Percentiles rank a stretch among this genome's conserved stretches.
Conservation (phyloP, 1,284 basidiomycete species). For the Pseudozyma thailandica region DNA sequence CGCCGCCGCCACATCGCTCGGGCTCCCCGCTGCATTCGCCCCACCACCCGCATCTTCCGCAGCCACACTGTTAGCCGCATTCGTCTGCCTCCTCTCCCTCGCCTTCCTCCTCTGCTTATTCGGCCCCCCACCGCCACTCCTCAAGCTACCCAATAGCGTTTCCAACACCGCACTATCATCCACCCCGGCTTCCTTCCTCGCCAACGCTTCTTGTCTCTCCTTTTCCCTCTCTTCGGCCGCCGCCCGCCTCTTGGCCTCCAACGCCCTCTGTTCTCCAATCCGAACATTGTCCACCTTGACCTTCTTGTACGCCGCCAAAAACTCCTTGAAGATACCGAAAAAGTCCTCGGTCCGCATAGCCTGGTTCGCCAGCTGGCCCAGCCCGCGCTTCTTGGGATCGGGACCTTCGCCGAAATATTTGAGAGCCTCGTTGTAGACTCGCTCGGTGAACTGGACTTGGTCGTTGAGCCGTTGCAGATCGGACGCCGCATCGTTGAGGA, state of each 20-base stretch:
- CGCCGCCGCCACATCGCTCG: conserved; percentile 58
- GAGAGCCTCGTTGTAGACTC: conserved; percentile 63
- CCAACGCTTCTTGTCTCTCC: conserved; percentile 61
- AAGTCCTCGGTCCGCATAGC: conserved; percentile 67
- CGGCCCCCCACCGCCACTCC: conserved; percentile 60
- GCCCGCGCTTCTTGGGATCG: conserved; percentile 64
- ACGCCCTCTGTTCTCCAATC: conserved; percentile 61
- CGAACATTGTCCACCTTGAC: conserved; percentile 62
- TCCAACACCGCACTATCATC: conserved; percentile 66
- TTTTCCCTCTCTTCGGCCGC: conserved; percentile 64
- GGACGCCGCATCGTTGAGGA: conserved; percentile 57
- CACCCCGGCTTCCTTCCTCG: conserved; percentile 63
- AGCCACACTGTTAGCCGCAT: conserved; percentile 15
- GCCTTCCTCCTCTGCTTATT: conserved; percentile 59
- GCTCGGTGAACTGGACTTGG: conserved; percentile 65
- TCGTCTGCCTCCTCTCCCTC: conserved; percentile 50
- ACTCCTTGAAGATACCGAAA: conserved; percentile 68
- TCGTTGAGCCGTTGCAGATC: conserved; percentile 61
- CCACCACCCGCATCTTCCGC: not conserved
- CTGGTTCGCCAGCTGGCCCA: conserved; percentile 54
- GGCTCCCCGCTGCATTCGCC: conserved; percentile 26
- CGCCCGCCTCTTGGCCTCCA: conserved; percentile 64
- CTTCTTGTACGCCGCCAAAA: conserved; percentile 65
- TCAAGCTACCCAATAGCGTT: conserved; percentile 61
- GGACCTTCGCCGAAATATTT: conserved; percentile 67